Evolutionary conservation across 2,329 filamentous ascomycete genomes (phyloP).

Genomic region (Ophiostoma sp.): DNA sequence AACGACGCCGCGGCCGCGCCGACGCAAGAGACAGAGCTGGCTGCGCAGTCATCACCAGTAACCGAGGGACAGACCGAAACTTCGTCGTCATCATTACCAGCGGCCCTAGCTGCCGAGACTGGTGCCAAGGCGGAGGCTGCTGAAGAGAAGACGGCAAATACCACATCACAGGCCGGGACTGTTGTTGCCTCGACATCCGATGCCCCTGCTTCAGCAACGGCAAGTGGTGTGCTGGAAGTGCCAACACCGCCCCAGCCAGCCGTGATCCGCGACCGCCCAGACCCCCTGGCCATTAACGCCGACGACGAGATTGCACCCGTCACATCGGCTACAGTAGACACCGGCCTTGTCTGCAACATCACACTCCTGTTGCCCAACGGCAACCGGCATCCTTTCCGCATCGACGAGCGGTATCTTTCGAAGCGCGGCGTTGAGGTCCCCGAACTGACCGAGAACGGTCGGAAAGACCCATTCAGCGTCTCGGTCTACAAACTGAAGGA

Average conservation of each 20-base stretch:
- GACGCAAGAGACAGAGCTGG: constrained; percentile 19
- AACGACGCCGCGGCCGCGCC: constrained; percentile 26
- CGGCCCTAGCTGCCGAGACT: background rate
- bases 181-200: background rate
- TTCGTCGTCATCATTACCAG: constrained; percentile 1
- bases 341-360: constrained; percentile 53
- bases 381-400: constrained; percentile 80
- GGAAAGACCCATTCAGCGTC: constrained; percentile 76
- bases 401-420: constrained; percentile 78
- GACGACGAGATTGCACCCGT: constrained; percentile 19
- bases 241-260: constrained; percentile 20
- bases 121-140: background rate
- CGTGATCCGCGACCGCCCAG: constrained; percentile 29
- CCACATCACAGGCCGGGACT: background rate
- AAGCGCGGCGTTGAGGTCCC: constrained; percentile 75
- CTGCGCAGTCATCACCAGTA: background rate
- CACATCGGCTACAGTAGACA: constrained; percentile 1
- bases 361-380: constrained; percentile 78
- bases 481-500: constrained; percentile 93
- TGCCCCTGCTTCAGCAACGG: background rate
- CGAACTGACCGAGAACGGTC: constrained; percentile 53
- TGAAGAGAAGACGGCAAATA: background rate
- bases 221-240: background rate
- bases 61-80: background rate
- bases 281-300: constrained; percentile 1